Evolutionary conservation across 2,329 filamentous ascomycete genomes (phyloP).

Genomic region (Fusarium buharicum): DNA sequence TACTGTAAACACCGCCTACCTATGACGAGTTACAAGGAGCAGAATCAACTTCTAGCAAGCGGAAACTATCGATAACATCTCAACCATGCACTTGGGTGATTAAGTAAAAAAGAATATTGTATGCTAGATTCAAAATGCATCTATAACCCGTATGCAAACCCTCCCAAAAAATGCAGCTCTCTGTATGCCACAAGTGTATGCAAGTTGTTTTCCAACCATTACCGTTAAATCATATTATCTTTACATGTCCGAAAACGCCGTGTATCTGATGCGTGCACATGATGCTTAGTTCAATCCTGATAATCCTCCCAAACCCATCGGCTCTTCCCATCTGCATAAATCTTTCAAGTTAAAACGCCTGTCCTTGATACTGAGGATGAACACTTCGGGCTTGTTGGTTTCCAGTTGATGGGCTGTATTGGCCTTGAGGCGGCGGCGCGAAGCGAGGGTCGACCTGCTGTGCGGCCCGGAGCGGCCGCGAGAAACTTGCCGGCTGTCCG

Average conservation of each 20-base stretch:
- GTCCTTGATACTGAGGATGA: constrained; percentile 51
- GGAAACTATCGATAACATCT: not conserved
- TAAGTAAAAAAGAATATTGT: not conserved
- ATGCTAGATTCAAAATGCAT: constrained; percentile 18
- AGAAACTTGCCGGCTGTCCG: constrained; percentile 45
- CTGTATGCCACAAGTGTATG: constrained; percentile 28
- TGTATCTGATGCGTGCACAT: constrained; percentile 27
- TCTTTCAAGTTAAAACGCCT: constrained; percentile 47
- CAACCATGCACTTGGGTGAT: too few relatives aligned
- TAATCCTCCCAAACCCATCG: constrained; percentile 22
- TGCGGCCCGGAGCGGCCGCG: constrained; percentile 49
- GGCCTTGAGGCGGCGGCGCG: constrained; percentile 47
- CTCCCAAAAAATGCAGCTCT: constrained; percentile 20
- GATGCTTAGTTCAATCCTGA: constrained; percentile 23
- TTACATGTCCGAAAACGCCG: constrained; percentile 35
- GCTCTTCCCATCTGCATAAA: not conserved
- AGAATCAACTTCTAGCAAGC: not conserved
- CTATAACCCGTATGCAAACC: constrained; percentile 12
- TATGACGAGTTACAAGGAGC: too few relatives aligned
- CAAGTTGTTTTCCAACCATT: constrained; percentile 25
- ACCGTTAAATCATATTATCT: constrained; percentile 21
- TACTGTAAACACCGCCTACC: too few relatives aligned
- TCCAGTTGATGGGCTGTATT: constrained; percentile 42
- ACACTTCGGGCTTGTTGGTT: constrained; percentile 36
- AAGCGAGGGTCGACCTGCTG: constrained; percentile 45